phyloP scores from a whole-genome alignment of 2,329 filamentous ascomycete genomes.

The Drechslerella coelobrocha region DNA sequence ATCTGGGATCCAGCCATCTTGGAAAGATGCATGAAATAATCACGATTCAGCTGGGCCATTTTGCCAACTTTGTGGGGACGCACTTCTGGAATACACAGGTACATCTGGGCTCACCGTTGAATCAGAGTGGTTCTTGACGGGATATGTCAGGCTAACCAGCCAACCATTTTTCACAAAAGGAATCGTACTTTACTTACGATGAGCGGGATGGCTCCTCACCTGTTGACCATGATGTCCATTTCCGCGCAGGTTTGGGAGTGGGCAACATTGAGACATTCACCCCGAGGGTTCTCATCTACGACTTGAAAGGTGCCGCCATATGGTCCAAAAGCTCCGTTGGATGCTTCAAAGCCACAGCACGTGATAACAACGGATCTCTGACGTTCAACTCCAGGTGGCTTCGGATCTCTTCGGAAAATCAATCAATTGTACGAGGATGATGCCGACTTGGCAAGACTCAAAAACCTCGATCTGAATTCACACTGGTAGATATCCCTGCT shows the following conservation, averaged over 20 bases:
- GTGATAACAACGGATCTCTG: slow-evolving; percentile 10
- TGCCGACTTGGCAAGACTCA: slow-evolving; percentile 56
- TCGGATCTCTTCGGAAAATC: slow-evolving; percentile 84
- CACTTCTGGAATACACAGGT: slow-evolving; percentile 85
- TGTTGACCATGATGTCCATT: slow-evolving; percentile 85
- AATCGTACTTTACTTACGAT: slow-evolving; percentile 94
- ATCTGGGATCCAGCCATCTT: not conserved
- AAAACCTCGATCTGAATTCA: slow-evolving; percentile 57
- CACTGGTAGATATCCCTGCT: slow-evolving; percentile 59
- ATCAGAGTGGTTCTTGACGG: slow-evolving; percentile 14
- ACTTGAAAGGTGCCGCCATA: slow-evolving; percentile 72
- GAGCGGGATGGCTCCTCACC: slow-evolving; percentile 70
- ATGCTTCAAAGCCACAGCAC: not conserved
- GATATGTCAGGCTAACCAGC: slow-evolving; percentile 27
- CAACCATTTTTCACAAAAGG: slow-evolving; percentile 63
- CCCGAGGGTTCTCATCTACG: slow-evolving; percentile 89
- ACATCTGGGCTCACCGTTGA: slow-evolving; percentile 5
- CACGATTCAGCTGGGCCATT: slow-evolving; percentile 89
- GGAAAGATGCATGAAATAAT: slow-evolving; percentile 86
- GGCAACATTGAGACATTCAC: slow-evolving; percentile 91
- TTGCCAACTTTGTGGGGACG: slow-evolving; percentile 89
- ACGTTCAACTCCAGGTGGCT: slow-evolving; percentile 67
- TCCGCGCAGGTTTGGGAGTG: slow-evolving; percentile 78
- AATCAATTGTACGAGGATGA: slow-evolving; percentile 82
- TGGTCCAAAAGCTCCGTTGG: not conserved